Evolutionary conservation across 805 yeast species (phyloP).

Genomic region (Pichia nakasei): DNA sequence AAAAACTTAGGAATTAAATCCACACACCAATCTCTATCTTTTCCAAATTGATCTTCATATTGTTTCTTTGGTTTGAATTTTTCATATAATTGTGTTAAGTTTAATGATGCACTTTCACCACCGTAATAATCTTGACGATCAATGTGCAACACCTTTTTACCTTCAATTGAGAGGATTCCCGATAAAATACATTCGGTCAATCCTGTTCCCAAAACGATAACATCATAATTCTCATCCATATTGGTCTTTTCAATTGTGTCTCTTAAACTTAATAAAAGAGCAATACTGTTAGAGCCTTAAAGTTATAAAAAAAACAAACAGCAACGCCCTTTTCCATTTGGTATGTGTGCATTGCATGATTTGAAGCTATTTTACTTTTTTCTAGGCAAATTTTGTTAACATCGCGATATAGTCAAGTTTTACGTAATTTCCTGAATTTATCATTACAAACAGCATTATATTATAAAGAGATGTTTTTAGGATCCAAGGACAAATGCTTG

Average conservation of each 20-base stretch:
- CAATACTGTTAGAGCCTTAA: too few species aligned
- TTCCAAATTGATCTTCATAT: conserved; percentile 66
- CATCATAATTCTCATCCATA: conserved; percentile 98
- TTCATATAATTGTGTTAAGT: conserved; percentile 59
- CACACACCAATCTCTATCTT: conserved; percentile 96
- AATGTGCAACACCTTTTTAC: conserved; percentile 92
- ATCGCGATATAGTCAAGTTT: too few species aligned
- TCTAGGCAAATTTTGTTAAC: too few species aligned
- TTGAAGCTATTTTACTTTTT: too few species aligned
- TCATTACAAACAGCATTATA: too few species aligned
- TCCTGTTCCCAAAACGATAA: conserved; percentile 91
- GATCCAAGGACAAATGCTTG: conserved; percentile 58
- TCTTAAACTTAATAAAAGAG: too few species aligned
- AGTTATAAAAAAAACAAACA: too few species aligned
- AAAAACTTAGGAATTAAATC: conserved; percentile 94
- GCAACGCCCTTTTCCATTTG: neutral
- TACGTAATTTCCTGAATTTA: too few species aligned
- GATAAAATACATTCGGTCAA: conserved; percentile 93
- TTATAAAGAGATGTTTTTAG: conserved; percentile 19
- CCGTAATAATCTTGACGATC: conserved; percentile 97
- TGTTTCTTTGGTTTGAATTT: conserved; percentile 81
- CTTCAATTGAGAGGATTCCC: conserved; percentile 93
- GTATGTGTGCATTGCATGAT: too few species aligned
- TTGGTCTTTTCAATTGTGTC: too few species aligned
- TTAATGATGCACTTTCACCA: conserved; percentile 82